Percentiles rank a stretch among this genome's conserved stretches.
These are phyloP conservation scores for Psidium friedrichsthalianum DNA, from an alignment of 345 rosid species.

Conservation along the genomic window DNA sequence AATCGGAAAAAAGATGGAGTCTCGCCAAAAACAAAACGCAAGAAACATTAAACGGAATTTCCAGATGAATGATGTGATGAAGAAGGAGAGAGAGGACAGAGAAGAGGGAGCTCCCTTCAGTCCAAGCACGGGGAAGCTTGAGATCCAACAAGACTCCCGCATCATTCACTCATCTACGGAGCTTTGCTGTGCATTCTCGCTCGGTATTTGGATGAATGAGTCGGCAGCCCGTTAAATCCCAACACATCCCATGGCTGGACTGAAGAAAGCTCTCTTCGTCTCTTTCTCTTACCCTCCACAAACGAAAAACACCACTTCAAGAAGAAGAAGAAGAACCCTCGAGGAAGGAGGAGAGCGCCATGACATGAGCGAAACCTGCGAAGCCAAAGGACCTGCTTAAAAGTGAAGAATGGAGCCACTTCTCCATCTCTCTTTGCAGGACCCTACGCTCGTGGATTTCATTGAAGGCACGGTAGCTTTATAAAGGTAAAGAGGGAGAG, in stretches of 20 bases:
- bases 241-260: slow-evolving; percentile 69
- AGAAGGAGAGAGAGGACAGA: too few relatives aligned
- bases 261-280: slow-evolving; percentile 73
- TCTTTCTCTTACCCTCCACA: background rate
- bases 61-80: too few relatives aligned
- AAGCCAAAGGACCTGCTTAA: background rate
- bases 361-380: background rate
- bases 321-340: background rate
- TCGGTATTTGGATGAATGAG: slow-evolving; percentile 95
- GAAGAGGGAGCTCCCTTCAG: too few relatives aligned
- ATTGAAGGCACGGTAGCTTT: slow-evolving; percentile 6
- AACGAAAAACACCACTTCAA: background rate
- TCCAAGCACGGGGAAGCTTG: too few relatives aligned
- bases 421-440: background rate
- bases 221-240: slow-evolving; percentile 90
- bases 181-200: slow-evolving; percentile 1
- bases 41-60: too few relatives aligned
- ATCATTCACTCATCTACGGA: too few relatives aligned
- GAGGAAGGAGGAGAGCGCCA: background rate
- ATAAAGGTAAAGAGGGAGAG: slow-evolving; percentile 20
- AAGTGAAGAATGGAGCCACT: background rate
- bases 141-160: too few relatives aligned
- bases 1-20: too few relatives aligned
- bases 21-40: too few relatives aligned
- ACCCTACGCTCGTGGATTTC: background rate